phyloP scores from a whole-genome alignment of 2,329 filamentous ascomycete species.

The Penicillium crustosum region DNA sequence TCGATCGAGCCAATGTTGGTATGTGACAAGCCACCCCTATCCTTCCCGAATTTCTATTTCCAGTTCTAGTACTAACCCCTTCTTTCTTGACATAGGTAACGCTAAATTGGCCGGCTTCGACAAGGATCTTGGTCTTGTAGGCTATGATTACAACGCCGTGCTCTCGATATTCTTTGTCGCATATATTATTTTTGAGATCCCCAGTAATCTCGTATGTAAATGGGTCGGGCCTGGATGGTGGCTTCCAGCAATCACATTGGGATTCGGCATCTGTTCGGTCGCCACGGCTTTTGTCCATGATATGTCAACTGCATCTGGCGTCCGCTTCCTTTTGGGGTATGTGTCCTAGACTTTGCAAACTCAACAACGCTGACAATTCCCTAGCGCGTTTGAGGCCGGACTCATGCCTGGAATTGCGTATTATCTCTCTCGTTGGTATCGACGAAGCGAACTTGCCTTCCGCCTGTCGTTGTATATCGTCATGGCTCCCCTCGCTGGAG shows the following conservation, averaged over 20 bases:
- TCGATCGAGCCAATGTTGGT: slow-evolving; percentile 74
- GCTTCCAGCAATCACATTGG: slow-evolving; percentile 61
- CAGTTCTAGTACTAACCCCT: not conserved
- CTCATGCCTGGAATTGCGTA: slow-evolving; percentile 74
- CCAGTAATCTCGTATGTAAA: slow-evolving; percentile 63
- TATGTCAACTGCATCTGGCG: slow-evolving; percentile 54
- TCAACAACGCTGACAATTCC: not conserved
- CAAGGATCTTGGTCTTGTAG: slow-evolving; percentile 57
- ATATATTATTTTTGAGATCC: slow-evolving; percentile 73
- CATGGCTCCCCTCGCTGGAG: slow-evolving; percentile 68
- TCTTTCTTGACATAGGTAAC: slow-evolving; percentile 53
- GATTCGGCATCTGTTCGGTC: slow-evolving; percentile 64
- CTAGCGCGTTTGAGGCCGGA: slow-evolving; percentile 65
- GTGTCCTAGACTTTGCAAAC: not conserved
- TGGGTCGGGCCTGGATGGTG: slow-evolving; percentile 71
- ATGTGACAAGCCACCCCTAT: not conserved
- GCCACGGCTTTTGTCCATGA: slow-evolving; percentile 65
- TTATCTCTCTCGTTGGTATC: slow-evolving; percentile 71
- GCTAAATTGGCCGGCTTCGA: slow-evolving; percentile 66
- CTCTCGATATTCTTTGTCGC: slow-evolving; percentile 70
- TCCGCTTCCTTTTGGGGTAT: slow-evolving; percentile 64
- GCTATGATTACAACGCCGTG: slow-evolving; percentile 68
- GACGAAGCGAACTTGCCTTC: slow-evolving; percentile 67
- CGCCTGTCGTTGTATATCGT: slow-evolving; percentile 68
- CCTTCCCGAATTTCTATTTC: not conserved